These are phyloP conservation scores for Lactarius trivialis DNA, from an alignment of 768 basidiomycete species.

Conservation along the genomic window DNA sequence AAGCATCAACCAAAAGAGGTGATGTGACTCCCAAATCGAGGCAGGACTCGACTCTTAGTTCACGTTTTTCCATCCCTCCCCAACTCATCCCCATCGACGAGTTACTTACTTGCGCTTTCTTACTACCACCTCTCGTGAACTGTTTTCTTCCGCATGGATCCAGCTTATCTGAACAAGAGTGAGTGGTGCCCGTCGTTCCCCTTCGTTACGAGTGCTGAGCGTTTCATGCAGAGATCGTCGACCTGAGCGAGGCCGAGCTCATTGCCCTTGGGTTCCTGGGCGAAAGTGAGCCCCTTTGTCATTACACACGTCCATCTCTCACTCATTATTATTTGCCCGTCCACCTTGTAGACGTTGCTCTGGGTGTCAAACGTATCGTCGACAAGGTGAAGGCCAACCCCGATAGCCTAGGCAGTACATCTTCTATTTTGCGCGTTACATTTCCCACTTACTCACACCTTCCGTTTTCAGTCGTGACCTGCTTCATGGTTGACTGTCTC, in stretches of 20 bases:
- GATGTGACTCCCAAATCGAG: too few relatives aligned
- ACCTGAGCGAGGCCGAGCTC: slow-evolving; percentile 22
- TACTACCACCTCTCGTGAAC: slow-evolving; percentile 17
- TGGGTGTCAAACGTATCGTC: slow-evolving; percentile 14
- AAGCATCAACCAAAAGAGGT: too few relatives aligned
- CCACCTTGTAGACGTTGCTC: slow-evolving; percentile 25
- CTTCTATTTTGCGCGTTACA: slow-evolving; percentile 26
- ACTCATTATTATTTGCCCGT: slow-evolving; percentile 24
- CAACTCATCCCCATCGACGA: slow-evolving; percentile 14
- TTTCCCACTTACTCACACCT: slow-evolving; percentile 23
- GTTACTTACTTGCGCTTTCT: slow-evolving; percentile 10
- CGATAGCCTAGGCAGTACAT: slow-evolving; percentile 24
- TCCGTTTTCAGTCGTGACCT: slow-evolving; percentile 28
- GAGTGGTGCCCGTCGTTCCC: slow-evolving; percentile 27
- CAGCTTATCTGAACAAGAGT: slow-evolving; percentile 28
- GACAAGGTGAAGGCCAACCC: slow-evolving; percentile 27
- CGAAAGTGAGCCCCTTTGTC: slow-evolving; percentile 22
- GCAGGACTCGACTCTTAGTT: too few relatives aligned
- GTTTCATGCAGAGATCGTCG: slow-evolving; percentile 29
- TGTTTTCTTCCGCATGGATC: slow-evolving; percentile 18
- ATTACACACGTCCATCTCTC: slow-evolving; percentile 20
- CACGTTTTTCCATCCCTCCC: slow-evolving; percentile 6
- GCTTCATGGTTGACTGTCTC: slow-evolving; percentile 29
- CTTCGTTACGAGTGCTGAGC: slow-evolving; percentile 27
- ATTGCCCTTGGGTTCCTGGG: slow-evolving; percentile 22